Base-by-base conservation (phyloP, 805 yeast genomes). In the Starmerella powellii region DNA sequence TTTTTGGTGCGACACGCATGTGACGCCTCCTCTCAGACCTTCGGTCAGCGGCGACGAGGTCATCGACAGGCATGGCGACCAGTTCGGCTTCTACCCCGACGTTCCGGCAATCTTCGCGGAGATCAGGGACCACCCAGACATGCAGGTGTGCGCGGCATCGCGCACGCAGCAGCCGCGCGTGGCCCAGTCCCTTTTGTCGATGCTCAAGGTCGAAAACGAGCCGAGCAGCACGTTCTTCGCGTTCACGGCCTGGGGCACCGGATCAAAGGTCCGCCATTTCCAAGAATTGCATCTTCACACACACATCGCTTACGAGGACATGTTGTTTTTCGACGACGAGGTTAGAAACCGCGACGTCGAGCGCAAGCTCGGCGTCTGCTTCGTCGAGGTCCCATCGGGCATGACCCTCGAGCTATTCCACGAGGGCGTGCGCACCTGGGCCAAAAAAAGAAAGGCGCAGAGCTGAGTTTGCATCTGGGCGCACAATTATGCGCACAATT, bases 321-420 rank as follows among this genome's bases (percentile, higher is more conserved):
- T 82, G 63, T 59, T 70, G n/a, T 63, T 81, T 42, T 85, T 74
- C 54, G 95, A 85, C 56, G 95, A 85, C 58, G 95, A 85, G 59
- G 54, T 62, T 42, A 67, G 95, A 49, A 85, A 85, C 55, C 69
- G 63, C 47, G 95, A 85, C 51, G 94, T 85, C 3, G 79, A 74
- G 53, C 52, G 58, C 4, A 53, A 59, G 19, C 67, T 80, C 13
- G 86, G 86, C 3, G 84, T 83, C 21, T 70, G 72, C 40, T 85
- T 85, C 59, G 73, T 74, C 13, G 72, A 75, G 55, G 72, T 85
- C 8, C 64, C 65, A 6, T 73, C 76, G 52, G 79, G 78, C 33
- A 34, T 54, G 30, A 42, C 46, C 2, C 18, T 29, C 18, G 15
- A 47, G 20, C 35, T 39, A 4, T 52, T 45, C 31, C 37, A 47